Percentiles rank a stretch among this genome's conserved stretches.
These are phyloP conservation scores for Mycena vitilis DNA, from an alignment of 768 basidiomycete genomes.

Conservation along the genomic window DNA sequence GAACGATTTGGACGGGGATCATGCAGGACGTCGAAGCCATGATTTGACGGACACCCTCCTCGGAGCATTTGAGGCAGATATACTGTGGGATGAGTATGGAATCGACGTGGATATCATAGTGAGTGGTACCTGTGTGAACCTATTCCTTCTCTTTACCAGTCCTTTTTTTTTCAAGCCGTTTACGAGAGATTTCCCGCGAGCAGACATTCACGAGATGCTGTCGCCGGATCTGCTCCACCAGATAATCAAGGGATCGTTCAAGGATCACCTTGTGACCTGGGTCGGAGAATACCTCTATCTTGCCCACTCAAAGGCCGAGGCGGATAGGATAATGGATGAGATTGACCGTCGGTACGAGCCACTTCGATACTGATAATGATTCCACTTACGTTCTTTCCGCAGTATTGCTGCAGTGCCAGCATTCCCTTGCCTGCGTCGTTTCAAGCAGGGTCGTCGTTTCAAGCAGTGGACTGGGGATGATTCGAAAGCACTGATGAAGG, in stretches of 20 bases:
- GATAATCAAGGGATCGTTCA: conserved; percentile 42
- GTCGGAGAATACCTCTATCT: conserved; percentile 41
- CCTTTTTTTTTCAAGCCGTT: conserved; percentile 29
- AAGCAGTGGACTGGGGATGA: conserved; percentile 45
- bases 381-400: neutral
- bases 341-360: conserved; percentile 45
- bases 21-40: conserved; percentile 12
- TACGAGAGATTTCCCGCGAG: conserved; percentile 39
- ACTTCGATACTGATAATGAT: too few relatives aligned
- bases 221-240: conserved; percentile 46
- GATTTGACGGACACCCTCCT: conserved; percentile 21
- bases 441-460: conserved; percentile 38
- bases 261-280: conserved; percentile 49
- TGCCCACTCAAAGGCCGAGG: conserved; percentile 23
- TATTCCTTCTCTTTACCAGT: too few relatives aligned
- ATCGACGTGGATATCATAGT: conserved; percentile 34
- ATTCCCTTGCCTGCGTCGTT: conserved; percentile 36
- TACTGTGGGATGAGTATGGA: conserved; percentile 38
- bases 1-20: conserved; percentile 19
- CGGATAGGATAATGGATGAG: conserved; percentile 45
- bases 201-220: conserved; percentile 46
- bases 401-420: conserved; percentile 34
- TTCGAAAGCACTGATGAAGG: conserved; percentile 46
- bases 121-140: conserved; percentile 9
- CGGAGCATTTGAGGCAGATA: conserved; percentile 1